phyloP scores from a whole-genome alignment of 2,329 filamentous ascomycete genomes.

The Beauveria pseudobassiana region DNA sequence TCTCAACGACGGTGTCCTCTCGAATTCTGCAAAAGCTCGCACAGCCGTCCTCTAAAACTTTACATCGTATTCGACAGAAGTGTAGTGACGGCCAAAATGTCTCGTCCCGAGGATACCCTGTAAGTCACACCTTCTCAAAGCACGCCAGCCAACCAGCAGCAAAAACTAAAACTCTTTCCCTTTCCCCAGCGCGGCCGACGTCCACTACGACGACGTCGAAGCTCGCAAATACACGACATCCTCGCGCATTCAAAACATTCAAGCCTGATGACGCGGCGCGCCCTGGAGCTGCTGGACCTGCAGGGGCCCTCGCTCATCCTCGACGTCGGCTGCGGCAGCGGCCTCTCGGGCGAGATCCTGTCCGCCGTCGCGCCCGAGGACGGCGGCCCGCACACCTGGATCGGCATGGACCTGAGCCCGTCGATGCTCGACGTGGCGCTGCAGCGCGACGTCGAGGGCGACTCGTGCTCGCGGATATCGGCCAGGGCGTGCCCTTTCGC shows the following conservation, averaged over 20 bases:
- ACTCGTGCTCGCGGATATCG: slow-evolving; percentile 93
- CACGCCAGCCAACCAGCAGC: slow-evolving; percentile 12
- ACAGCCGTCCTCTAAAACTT: neutral
- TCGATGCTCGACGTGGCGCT: slow-evolving; percentile 97
- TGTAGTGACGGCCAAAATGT: slow-evolving; percentile 55
- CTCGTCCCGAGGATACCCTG: slow-evolving; percentile 92
- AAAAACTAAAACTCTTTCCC: slow-evolving; percentile 11
- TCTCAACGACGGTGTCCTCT: neutral
- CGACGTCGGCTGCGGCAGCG: slow-evolving; percentile 93
- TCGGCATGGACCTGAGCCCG: slow-evolving; percentile 92
- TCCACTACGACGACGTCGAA: slow-evolving; percentile 95
- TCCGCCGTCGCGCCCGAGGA: slow-evolving; percentile 61
- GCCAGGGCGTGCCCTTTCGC: slow-evolving; percentile 90
- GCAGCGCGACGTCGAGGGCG: slow-evolving; percentile 85
- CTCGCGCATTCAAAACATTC: slow-evolving; percentile 91
- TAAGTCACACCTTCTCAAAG: slow-evolving; percentile 33
- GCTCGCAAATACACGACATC: slow-evolving; percentile 96
- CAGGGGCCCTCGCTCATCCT: slow-evolving; percentile 76
- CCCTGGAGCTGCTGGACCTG: slow-evolving; percentile 84
- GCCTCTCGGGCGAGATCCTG: slow-evolving; percentile 89
- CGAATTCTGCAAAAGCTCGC: neutral
- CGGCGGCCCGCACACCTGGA: slow-evolving; percentile 84
- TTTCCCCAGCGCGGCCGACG: slow-evolving; percentile 70
- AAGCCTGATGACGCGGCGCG: slow-evolving; percentile 89
- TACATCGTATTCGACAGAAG: neutral